Base-by-base conservation (phyloP, 106 monocot species). In the Dendrobium chrysotoxum region DNA sequence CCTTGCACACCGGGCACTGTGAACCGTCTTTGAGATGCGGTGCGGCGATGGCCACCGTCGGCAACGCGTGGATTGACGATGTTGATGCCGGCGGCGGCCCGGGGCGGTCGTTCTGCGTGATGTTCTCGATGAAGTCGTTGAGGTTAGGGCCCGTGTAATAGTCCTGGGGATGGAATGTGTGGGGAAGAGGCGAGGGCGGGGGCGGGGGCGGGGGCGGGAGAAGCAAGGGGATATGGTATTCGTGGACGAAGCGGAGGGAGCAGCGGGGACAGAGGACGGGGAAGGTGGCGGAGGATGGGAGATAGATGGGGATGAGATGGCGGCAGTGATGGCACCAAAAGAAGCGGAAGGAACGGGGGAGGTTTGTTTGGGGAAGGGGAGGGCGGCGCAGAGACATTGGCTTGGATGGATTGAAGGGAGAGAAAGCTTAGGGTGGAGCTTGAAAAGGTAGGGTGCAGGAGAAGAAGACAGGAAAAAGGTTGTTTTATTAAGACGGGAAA, bases 281-380 rank as follows among this genome's bases (percentile, higher is more conserved):
- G 83, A 40, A 73, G 64, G 81, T 40, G 67, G 39, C 12, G 82
- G 13, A 42, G 73, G 65, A 13, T 15, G 50, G 50, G 87, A 84
- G 28, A 72, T 89, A 13, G 65, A 89, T 82, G 72, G 85, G 93
- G 65, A 96, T 80, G 88, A 88, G 88, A 26, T 70, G 81, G 77
- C 88, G 91, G 79, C 58, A 91, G 83, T 93, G 93, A 74, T 89
- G 93, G 28, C 91, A 93, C 78, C 95, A 96, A 91, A 93, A 89
- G 80, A 83, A 41, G 70, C 76, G 50, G 82, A 81, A 25, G 25
- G 86, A 78, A 78, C 83, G 88, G 54, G 87, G 89, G 75, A 91
- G 89, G 83, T 93, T 88, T 53, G 89, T 15, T 50, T 50, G 50
- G 50, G 13, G 50, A 92, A 87, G 82, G 90, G 87, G 68, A 90